Conservation (phyloP, 2,329 filamentous ascomycete species). For the Elsinoe necatrix region DNA sequence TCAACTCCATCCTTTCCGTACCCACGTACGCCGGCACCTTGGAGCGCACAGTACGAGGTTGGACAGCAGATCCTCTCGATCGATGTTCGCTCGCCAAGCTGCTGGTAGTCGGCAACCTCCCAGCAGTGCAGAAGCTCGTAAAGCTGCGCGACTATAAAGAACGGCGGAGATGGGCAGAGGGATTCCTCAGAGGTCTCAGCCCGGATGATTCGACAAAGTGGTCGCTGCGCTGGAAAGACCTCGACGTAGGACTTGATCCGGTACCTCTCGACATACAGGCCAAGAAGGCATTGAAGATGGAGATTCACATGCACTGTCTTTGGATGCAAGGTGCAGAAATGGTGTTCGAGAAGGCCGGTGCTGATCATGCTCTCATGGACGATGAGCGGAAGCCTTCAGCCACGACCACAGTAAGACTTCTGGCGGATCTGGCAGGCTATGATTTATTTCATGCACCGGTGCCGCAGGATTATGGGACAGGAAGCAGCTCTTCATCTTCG, state of each 20-base stretch:
- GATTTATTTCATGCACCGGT: slow-evolving; percentile 15
- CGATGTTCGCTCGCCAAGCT: slow-evolving; percentile 9
- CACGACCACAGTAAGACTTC: slow-evolving; percentile 8
- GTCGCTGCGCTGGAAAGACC: slow-evolving; percentile 1
- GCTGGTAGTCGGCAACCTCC: slow-evolving; percentile 14
- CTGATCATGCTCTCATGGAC: slow-evolving; percentile 6
- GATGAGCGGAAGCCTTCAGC: slow-evolving; percentile 10
- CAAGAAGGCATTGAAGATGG: slow-evolving; percentile 11
- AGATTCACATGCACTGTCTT: slow-evolving; percentile 11
- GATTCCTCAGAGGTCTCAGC: slow-evolving; percentile 7
- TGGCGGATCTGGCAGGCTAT: slow-evolving; percentile 15
- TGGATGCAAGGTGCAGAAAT: slow-evolving; percentile 14
- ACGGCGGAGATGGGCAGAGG: slow-evolving; percentile 13
- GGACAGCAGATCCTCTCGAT: slow-evolving; percentile 15
- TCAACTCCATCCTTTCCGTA: slow-evolving; percentile 15
- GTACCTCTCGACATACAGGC: slow-evolving; percentile 7
- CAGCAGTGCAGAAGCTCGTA: slow-evolving; percentile 15
- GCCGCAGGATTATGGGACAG: slow-evolving; percentile 11
- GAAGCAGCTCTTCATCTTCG: neutral
- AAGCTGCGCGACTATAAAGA: slow-evolving; percentile 13
- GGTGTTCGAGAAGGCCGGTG: slow-evolving; percentile 12
- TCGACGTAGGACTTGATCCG: slow-evolving; percentile 11
- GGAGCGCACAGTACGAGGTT: slow-evolving; percentile 15
- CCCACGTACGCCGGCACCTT: slow-evolving; percentile 15
- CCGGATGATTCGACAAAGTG: slow-evolving; percentile 10